Evolutionary conservation across 768 basidiomycete species (phyloP), one percentile per base, ranked within the genome.

Genomic region (Butyriboletus loyo): DNA sequence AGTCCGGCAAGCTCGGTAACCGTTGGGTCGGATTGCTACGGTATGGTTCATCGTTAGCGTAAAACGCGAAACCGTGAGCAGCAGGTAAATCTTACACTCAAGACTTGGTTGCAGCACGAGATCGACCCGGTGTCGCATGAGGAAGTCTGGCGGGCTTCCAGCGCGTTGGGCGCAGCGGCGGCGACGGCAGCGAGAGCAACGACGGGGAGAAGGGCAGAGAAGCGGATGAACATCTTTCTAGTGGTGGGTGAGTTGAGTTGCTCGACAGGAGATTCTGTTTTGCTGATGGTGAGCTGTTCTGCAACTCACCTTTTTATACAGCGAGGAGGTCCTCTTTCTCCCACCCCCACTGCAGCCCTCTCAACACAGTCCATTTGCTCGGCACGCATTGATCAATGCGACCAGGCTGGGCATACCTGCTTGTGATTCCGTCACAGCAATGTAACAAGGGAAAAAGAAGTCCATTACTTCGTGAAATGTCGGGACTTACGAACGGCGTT

Each of bases 41-140:
- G 34, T 2, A 2, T 6, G 9, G 27, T 0, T 0, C 3, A 24
- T 30, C 25, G 24, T 58, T 5, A 52, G 28, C 7, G 22, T 5
- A 10, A 15, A 14, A 21, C 5, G 24, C 1, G 5, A 14, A n/a
- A 15, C 4, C 2, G n/a, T 14, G 13, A 5, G 13, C 3, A 17
- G 7, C 0, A 19, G 9, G 2, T 6, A 24, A n/a, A 22, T 11
- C 49, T 42, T 4, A 57, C 54, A 5, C 3, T 0, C 17, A 17
- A 10, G 15, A 40, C 37, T 3, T 17, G 40, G 21, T 10, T 11
- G 30, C 59, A 60, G 41, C 59, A 60, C 11, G 43, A 34, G 1
- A 40, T 14, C 3, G 46, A 8, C 2, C 59, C 59, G 4, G 58
- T 60, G 32, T 39, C 21, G 22, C 59, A 60, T 9, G n/a, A n/a